phyloP scores from a whole-genome alignment of 108 stramenopile species.

The Skeletonema costatum region DNA sequence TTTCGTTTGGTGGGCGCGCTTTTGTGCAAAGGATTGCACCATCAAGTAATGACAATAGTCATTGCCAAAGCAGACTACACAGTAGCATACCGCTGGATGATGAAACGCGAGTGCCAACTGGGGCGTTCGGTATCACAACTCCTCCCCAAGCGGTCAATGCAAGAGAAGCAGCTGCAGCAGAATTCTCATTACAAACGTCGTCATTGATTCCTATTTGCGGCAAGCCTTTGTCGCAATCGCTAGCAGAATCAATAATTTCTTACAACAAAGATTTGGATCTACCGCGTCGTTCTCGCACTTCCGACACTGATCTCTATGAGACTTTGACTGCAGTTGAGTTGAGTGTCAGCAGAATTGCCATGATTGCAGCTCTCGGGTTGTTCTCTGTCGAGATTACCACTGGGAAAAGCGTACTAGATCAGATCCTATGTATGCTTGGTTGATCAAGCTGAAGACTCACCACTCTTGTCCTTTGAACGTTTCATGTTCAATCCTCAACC shows the following conservation, averaged over 20 bases:
- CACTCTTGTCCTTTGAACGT: neutral
- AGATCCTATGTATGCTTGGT: neutral
- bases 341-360: neutral
- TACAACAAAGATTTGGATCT: neutral
- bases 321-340: neutral
- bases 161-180: neutral
- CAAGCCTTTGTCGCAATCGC: neutral
- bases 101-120: neutral
- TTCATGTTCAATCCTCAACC: too few relatives aligned
- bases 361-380: neutral
- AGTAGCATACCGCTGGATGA: neutral
- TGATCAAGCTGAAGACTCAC: neutral
- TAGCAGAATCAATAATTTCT: neutral
- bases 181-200: neutral
- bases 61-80: neutral
- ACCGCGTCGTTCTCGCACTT: neutral
- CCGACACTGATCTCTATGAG: neutral
- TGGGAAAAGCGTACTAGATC: neutral
- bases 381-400: neutral
- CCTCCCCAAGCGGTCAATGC: neutral
- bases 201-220: neutral
- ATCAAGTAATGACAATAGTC: too few relatives aligned
- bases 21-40: too few relatives aligned
- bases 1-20: neutral
- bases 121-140: neutral